phyloP scores from a whole-genome alignment of 2,329 filamentous ascomycete species.

The Neonectria faginata region DNA sequence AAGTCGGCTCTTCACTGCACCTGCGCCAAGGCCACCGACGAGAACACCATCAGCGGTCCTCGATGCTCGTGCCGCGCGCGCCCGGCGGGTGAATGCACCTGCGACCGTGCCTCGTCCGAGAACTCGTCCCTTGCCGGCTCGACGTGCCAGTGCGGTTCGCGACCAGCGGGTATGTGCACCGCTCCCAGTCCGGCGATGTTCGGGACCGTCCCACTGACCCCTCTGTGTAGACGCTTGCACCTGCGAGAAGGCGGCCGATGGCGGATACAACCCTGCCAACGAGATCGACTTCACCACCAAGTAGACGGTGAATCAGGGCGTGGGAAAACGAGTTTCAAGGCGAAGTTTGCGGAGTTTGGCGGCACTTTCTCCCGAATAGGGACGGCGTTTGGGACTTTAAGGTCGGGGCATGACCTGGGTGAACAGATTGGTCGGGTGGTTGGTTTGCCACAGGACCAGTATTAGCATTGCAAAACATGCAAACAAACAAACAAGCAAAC shows the following conservation, averaged over 20 bases:
- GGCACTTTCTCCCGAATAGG: constrained; percentile 1
- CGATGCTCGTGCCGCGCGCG: constrained; percentile 87
- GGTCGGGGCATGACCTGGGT: background rate
- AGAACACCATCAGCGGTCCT: constrained; percentile 80
- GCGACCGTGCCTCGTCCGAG: constrained; percentile 77
- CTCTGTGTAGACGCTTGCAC: constrained; percentile 74
- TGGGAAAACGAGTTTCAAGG: constrained; percentile 12
- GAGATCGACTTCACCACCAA: constrained; percentile 91
- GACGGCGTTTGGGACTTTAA: constrained; percentile 37
- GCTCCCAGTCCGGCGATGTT: background rate
- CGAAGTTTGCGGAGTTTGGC: background rate
- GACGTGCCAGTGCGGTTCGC: constrained; percentile 81
- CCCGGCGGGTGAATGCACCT: constrained; percentile 84
- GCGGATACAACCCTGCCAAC: constrained; percentile 70
- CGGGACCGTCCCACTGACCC: constrained; percentile 31
- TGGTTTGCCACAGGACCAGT: background rate
- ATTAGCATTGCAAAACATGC: constrained; percentile 6
- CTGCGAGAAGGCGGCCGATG: constrained; percentile 79
- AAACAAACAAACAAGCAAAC: background rate
- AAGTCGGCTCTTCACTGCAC: constrained; percentile 87
- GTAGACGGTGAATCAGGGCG: constrained; percentile 23
- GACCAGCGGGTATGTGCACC: constrained; percentile 70
- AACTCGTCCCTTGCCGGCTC: constrained; percentile 71
- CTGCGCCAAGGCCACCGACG: constrained; percentile 79
- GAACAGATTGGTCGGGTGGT: background rate